Evolutionary conservation across 1,284 basidiomycete species (phyloP).

Genomic region (Malassezia yamatoensis): DNA sequence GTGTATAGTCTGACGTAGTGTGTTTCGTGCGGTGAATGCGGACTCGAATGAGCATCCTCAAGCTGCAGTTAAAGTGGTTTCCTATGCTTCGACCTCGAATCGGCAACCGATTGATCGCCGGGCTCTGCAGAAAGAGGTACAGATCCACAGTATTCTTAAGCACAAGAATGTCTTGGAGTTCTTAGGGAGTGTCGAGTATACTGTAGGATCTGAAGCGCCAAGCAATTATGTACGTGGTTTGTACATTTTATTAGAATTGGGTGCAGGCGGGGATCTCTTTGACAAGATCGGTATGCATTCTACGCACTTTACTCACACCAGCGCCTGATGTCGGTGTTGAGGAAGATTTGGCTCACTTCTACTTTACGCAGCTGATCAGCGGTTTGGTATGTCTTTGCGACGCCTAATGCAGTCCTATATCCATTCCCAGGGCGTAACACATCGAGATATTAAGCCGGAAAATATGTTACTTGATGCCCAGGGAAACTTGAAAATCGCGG

Average conservation of each 20-base stretch:
- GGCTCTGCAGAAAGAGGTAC: slow-evolving; percentile 69
- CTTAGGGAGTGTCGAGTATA: slow-evolving; percentile 54
- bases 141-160: slow-evolving; percentile 73
- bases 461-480: slow-evolving; percentile 53
- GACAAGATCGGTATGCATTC: slow-evolving; percentile 79
- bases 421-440: slow-evolving; percentile 58
- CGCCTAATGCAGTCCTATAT: slow-evolving; percentile 53
- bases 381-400: slow-evolving; percentile 56
- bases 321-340: slow-evolving; percentile 73
- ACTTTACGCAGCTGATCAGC: slow-evolving; percentile 75
- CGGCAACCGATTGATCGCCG: slow-evolving; percentile 42
- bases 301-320: slow-evolving; percentile 20
- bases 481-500: slow-evolving; percentile 69
- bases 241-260: slow-evolving; percentile 86
- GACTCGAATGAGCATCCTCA: slow-evolving; percentile 25
- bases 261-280: slow-evolving; percentile 87
- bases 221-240: slow-evolving; percentile 52
- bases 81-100: slow-evolving; percentile 29
- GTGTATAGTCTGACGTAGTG: slow-evolving; percentile 19
- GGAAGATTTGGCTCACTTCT: slow-evolving; percentile 79
- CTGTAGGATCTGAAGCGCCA: slow-evolving; percentile 24
- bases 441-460: slow-evolving; percentile 51
- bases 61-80: slow-evolving; percentile 46
- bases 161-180: slow-evolving; percentile 77
- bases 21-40: slow-evolving; percentile 40